Evolutionary conservation across 2,329 filamentous ascomycete species (phyloP).

Genomic region (Lecanoromycetidae sp.): DNA sequence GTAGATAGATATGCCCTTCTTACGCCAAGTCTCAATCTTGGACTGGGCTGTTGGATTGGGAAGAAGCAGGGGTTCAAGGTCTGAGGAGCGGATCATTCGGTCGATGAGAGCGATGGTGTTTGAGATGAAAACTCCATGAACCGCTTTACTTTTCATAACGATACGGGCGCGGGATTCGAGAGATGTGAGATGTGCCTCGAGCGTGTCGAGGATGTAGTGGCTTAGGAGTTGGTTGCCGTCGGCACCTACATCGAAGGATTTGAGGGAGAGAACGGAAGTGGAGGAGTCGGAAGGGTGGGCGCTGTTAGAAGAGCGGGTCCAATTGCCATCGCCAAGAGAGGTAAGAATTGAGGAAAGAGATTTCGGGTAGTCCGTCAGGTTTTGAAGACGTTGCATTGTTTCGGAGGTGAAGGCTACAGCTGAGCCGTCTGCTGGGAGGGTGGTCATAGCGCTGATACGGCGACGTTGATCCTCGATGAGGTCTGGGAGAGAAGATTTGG

Average conservation of each 20-base stretch:
- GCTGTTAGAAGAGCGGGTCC: constrained; percentile 47
- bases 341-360: constrained; percentile 84
- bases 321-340: constrained; percentile 84
- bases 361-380: constrained; percentile 73
- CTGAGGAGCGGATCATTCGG: constrained; percentile 69
- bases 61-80: constrained; percentile 58
- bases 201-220: constrained; percentile 79
- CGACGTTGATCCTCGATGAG: constrained; percentile 72
- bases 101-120: constrained; percentile 79
- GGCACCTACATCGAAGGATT: constrained; percentile 75
- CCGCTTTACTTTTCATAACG: constrained; percentile 63
- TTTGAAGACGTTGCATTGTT: constrained; percentile 73
- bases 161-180: constrained; percentile 62
- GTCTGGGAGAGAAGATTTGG: constrained; percentile 71
- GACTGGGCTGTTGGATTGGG: constrained; percentile 46
- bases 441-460: constrained; percentile 51
- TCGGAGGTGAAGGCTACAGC: constrained; percentile 67
- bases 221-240: constrained; percentile 81
- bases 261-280: constrained; percentile 56
- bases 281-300: constrained; percentile 42
- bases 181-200: constrained; percentile 64
- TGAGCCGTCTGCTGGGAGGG: constrained; percentile 65
- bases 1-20: constrained; percentile 71
- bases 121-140: constrained; percentile 78
- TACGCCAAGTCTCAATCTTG: constrained; percentile 71